A percentile compares a stretch with the other conserved stretches of the same genome.
Evolutionary conservation across 768 basidiomycete genomes (phyloP).

Genomic region (Leucogyrophana mollusca): DNA sequence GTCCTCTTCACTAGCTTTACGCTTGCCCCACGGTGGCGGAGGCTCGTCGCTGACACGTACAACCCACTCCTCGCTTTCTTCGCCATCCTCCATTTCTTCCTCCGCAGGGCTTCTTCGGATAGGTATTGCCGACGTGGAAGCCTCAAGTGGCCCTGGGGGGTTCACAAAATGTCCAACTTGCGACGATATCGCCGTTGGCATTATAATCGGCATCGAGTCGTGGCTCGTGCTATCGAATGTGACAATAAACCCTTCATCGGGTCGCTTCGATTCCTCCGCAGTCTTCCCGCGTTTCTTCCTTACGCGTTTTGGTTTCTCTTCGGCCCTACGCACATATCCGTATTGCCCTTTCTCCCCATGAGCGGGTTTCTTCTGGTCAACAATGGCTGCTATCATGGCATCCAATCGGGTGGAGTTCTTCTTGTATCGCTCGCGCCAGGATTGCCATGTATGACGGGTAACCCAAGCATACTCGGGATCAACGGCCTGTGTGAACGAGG

Average conservation of each 20-base stretch:
- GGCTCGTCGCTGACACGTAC: slow-evolving; percentile 61
- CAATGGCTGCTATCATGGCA: slow-evolving; percentile 57
- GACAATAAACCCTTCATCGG: slow-evolving; percentile 16
- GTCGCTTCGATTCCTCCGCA: slow-evolving; percentile 20
- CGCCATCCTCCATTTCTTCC: slow-evolving; percentile 65
- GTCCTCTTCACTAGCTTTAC: slow-evolving; percentile 44
- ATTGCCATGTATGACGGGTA: slow-evolving; percentile 83
- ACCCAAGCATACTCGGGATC: slow-evolving; percentile 82
- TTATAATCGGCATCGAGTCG: slow-evolving; percentile 20
- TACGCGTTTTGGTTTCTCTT: slow-evolving; percentile 62
- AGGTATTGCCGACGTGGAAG: slow-evolving; percentile 18
- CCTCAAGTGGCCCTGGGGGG: slow-evolving; percentile 23
- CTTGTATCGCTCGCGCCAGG: slow-evolving; percentile 88
- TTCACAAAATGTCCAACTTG: too few relatives aligned
- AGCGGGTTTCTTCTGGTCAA: slow-evolving; percentile 65
- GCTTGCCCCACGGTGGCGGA: slow-evolving; percentile 70
- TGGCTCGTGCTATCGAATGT: slow-evolving; percentile 8
- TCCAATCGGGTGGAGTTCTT: slow-evolving; percentile 75
- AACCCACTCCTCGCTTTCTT: slow-evolving; percentile 62
- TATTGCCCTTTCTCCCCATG: slow-evolving; percentile 81
- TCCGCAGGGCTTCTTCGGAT: slow-evolving; percentile 49
- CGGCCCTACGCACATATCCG: slow-evolving; percentile 74
- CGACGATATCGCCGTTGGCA: slow-evolving; percentile 18
- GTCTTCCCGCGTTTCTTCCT: slow-evolving; percentile 47
- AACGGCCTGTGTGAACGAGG: slow-evolving; percentile 38